phyloP scores from a whole-genome alignment of 306 rosid species.

The Inga leiocalycina region DNA sequence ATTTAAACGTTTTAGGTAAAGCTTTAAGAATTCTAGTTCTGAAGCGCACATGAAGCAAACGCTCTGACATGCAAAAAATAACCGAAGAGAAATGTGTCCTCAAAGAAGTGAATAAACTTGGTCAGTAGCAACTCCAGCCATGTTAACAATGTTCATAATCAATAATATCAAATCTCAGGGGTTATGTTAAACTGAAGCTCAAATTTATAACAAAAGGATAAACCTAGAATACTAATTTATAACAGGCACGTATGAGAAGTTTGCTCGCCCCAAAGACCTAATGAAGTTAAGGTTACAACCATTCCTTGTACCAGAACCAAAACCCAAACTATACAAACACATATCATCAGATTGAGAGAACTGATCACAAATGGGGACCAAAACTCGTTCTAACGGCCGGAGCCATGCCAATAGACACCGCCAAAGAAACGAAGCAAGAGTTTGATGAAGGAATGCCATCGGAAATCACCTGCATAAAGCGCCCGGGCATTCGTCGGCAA shows the following conservation, averaged over 20 bases:
- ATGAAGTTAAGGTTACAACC: not conserved
- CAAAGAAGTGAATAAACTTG: not conserved
- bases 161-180: not conserved
- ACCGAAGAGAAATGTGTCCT: not conserved
- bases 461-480: conserved; percentile 1
- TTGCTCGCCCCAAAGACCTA: not conserved
- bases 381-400: not conserved
- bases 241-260: not conserved
- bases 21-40: not conserved
- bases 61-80: not conserved
- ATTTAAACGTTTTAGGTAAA: not conserved
- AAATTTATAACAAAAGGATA: not conserved
- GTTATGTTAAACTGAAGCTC: conserved; percentile 1
- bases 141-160: not conserved
- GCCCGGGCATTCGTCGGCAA: not conserved
- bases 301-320: not conserved
- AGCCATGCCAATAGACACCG: too few species aligned
- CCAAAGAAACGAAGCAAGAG: too few species aligned
- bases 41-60: not conserved
- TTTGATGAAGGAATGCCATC: not conserved
- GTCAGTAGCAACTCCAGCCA: not conserved
- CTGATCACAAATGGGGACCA: not conserved
- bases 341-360: not conserved
- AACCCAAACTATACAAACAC: not conserved
- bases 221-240: not conserved